Percentiles rank a stretch among this genome's conserved stretches.
These are phyloP conservation scores for Cystobasidiopsis lactophilus DNA, from an alignment of 768 basidiomycete species.

Conservation along the genomic window DNA sequence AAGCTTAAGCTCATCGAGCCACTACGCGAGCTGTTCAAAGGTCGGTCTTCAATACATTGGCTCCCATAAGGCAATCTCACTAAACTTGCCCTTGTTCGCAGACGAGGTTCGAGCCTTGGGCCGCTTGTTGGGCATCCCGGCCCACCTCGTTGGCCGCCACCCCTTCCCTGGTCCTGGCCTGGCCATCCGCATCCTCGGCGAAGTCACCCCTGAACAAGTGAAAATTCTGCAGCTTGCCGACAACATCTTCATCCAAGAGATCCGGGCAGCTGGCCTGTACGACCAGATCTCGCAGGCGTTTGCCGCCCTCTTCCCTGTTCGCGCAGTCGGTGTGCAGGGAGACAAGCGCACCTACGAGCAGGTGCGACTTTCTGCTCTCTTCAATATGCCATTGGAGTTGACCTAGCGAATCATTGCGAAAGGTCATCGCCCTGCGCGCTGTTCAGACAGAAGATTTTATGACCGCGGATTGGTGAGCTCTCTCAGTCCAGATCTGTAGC, in stretches of 20 bases:
- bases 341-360: constrained; percentile 93
- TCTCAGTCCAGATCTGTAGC: neutral
- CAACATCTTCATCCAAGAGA: constrained; percentile 91
- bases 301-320: constrained; percentile 82
- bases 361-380: constrained; percentile 26
- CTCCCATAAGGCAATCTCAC: neutral
- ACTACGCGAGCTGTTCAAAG: constrained; percentile 91
- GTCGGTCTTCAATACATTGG: constrained; percentile 28
- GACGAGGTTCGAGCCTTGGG: constrained; percentile 92
- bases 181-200: constrained; percentile 90
- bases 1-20: constrained; percentile 97
- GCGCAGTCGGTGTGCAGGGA: constrained; percentile 94
- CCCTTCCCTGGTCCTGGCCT: constrained; percentile 98
- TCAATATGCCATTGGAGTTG: neutral
- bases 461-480: constrained; percentile 84
- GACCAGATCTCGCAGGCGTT: constrained; percentile 90
- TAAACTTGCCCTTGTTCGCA: constrained; percentile 21
- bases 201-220: constrained; percentile 83
- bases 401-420: constrained; percentile 26
- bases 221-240: constrained; percentile 76
- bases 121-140: constrained; percentile 70
- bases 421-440: constrained; percentile 83
- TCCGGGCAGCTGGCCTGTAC: constrained; percentile 75
- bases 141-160: constrained; percentile 80
- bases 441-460: constrained; percentile 99